Percentiles rank a stretch among this genome's conserved stretches.
Evolutionary conservation across 768 basidiomycete genomes (phyloP).

Genomic region (Candolleomyces efflorescens): DNA sequence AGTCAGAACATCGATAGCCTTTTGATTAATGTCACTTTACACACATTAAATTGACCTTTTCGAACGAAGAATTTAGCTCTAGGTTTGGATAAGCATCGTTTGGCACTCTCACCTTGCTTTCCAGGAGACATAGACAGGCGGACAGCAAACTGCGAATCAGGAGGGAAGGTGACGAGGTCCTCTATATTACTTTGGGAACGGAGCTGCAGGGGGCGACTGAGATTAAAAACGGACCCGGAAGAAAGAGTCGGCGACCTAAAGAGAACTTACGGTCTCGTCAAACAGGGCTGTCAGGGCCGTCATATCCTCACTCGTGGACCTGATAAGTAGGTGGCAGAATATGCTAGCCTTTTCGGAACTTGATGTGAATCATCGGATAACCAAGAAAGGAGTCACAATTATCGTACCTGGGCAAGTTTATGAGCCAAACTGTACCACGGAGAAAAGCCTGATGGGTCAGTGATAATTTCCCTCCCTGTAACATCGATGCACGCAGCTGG

Average conservation of each 20-base stretch:
- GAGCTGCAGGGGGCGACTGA: constrained; percentile 27
- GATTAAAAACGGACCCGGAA: constrained; percentile 12
- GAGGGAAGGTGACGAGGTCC: constrained; percentile 38
- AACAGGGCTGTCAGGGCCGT: constrained; percentile 42
- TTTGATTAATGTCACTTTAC: constrained; percentile 10
- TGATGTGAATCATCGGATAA: constrained; percentile 15
- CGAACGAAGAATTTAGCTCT: not conserved
- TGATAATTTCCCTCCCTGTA: no score
- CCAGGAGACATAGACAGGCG: constrained; percentile 34
- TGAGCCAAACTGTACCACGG: constrained; percentile 40
- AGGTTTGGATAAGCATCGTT: not conserved
- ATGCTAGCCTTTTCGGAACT: constrained; percentile 40
- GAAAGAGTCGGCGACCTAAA: constrained; percentile 7
- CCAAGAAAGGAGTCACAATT: constrained; percentile 10
- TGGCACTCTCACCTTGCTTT: constrained; percentile 12
- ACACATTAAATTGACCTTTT: constrained; percentile 10
- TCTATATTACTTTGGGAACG: constrained; percentile 36
- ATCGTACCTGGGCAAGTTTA: constrained; percentile 38
- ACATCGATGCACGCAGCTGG: constrained; percentile 18
- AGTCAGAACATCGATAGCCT: constrained; percentile 4
- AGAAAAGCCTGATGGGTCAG: constrained; percentile 17
- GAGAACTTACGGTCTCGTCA: constrained; percentile 38
- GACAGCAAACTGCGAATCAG: constrained; percentile 32
- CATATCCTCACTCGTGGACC: constrained; percentile 39
- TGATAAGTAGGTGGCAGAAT: constrained; percentile 55